Percentiles rank a stretch among this genome's conserved stretches.
These are phyloP conservation scores for Ascochyta koolunga DNA, from an alignment of 2,329 filamentous ascomycete genomes.

Conservation along the genomic window DNA sequence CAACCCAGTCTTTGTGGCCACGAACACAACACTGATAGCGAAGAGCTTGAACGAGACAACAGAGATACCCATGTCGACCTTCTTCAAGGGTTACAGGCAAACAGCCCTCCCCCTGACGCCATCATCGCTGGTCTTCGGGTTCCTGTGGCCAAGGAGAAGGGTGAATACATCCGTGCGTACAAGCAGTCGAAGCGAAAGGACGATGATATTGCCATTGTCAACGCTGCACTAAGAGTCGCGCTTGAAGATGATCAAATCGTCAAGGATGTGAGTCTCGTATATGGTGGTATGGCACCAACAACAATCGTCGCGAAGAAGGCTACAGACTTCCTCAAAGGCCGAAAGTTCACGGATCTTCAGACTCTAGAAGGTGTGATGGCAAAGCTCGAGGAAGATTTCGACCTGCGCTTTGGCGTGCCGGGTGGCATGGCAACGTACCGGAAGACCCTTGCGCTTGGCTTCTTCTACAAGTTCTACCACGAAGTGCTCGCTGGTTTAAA, in stretches of 20 bases:
- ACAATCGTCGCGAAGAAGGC: conserved; percentile 87
- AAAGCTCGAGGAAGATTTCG: conserved; percentile 86
- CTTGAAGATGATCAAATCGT: conserved; percentile 74
- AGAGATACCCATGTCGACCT: conserved; percentile 88
- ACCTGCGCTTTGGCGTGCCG: conserved; percentile 86
- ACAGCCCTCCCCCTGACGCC: conserved; percentile 83
- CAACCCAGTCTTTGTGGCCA: conserved; percentile 90
- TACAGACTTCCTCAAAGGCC: conserved; percentile 75
- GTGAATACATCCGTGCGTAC: conserved; percentile 87
- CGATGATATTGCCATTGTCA: conserved; percentile 98
- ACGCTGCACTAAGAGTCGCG: conserved; percentile 77
- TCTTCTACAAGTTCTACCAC: conserved; percentile 98
- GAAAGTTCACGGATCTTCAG: conserved; percentile 77
- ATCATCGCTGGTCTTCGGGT: conserved; percentile 89
- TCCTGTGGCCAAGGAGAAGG: conserved; percentile 73
- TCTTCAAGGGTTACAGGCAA: conserved; percentile 89
- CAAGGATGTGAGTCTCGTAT: conserved; percentile 78
- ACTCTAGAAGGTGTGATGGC: conserved; percentile 91
- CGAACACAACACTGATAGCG: conserved; percentile 80
- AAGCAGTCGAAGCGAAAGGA: conserved; percentile 98
- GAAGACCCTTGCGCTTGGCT: conserved; percentile 85
- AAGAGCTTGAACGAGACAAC: conserved; percentile 75
- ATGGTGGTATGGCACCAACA: conserved; percentile 92
- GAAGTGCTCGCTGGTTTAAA: conserved; percentile 74
- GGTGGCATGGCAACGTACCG: conserved; percentile 98